These are phyloP conservation scores for Phytophthora pini DNA, from an alignment of 352 stramenopile genomes.

Conservation along the genomic window DNA sequence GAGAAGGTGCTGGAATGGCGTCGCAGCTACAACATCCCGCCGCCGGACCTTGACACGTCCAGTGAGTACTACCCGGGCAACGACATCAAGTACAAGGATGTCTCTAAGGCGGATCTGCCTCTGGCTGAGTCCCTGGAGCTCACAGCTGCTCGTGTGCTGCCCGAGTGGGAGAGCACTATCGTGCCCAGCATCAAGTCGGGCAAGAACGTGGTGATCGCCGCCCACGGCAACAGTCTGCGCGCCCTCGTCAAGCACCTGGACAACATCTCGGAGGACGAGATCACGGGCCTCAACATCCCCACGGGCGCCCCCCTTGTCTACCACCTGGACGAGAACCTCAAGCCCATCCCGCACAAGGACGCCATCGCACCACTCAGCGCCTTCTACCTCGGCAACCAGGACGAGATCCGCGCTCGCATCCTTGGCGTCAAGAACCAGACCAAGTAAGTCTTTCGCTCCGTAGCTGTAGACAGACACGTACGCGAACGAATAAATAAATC, in stretches of 20 bases:
- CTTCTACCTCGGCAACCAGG: constrained; percentile 94
- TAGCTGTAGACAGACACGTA: background rate
- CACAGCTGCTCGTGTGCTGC: constrained; percentile 92
- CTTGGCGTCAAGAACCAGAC: constrained; percentile 98
- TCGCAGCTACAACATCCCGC: constrained; percentile 98
- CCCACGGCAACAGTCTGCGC: constrained; percentile 94
- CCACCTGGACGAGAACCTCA: constrained; percentile 87
- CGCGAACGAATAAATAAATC: constrained; percentile 18
- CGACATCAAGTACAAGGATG: constrained; percentile 91
- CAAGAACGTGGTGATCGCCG: constrained; percentile 96
- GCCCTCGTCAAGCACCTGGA: constrained; percentile 96
- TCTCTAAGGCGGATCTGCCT: constrained; percentile 89
- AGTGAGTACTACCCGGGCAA: constrained; percentile 93
- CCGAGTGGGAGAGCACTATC: constrained; percentile 93
- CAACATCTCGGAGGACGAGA: constrained; percentile 91
- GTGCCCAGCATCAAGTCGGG: constrained; percentile 91
- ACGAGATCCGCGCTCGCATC: constrained; percentile 96
- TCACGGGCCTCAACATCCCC: constrained; percentile 95
- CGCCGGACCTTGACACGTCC: constrained; percentile 91
- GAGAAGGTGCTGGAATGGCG: constrained; percentile 97
- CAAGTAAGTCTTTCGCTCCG: constrained; percentile 72
- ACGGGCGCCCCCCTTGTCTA: constrained; percentile 92
- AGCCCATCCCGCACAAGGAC: constrained; percentile 83
- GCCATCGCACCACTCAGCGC: constrained; percentile 85
- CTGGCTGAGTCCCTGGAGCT: constrained; percentile 94